A percentile compares a stretch with the other conserved stretches of the same genome.
phyloP scores from a whole-genome alignment of 2,329 filamentous ascomycete species.

The Diplodia corticola region DNA sequence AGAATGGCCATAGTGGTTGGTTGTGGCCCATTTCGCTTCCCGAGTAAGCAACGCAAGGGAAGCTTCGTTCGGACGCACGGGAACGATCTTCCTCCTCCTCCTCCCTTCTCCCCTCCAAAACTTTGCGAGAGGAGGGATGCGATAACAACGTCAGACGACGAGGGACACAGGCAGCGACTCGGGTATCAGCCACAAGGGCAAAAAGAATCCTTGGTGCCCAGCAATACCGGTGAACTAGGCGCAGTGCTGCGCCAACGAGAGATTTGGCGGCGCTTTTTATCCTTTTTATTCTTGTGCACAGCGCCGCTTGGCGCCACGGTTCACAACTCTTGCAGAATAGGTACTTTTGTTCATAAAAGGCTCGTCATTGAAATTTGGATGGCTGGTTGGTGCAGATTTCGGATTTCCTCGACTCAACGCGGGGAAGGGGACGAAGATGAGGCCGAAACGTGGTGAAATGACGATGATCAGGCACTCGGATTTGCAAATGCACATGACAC shows the following conservation, averaged over 20 bases:
- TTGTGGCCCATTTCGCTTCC: background rate
- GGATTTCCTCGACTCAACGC: background rate
- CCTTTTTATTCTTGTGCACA: background rate
- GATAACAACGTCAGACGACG: background rate
- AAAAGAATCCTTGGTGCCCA: background rate
- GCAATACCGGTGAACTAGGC: background rate
- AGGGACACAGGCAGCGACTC: background rate
- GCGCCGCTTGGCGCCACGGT: background rate
- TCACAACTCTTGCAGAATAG: background rate
- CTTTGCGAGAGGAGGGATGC: background rate
- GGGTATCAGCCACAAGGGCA: background rate
- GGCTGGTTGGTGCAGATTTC: background rate
- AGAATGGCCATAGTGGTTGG: background rate
- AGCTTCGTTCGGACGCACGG: background rate
- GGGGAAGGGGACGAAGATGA: background rate
- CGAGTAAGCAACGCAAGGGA: background rate
- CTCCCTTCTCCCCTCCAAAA: background rate
- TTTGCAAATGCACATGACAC: background rate
- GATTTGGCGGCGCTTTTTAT: background rate
- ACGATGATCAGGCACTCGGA: conserved; percentile 16
- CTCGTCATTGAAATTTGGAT: background rate
- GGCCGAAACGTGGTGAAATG: conserved; percentile 9
- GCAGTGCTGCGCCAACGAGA: background rate
- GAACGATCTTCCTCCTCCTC: background rate
- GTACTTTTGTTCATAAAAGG: no score